phyloP scores from a whole-genome alignment of 2,329 filamentous ascomycete species.

The Huntiella bhutanensis region DNA sequence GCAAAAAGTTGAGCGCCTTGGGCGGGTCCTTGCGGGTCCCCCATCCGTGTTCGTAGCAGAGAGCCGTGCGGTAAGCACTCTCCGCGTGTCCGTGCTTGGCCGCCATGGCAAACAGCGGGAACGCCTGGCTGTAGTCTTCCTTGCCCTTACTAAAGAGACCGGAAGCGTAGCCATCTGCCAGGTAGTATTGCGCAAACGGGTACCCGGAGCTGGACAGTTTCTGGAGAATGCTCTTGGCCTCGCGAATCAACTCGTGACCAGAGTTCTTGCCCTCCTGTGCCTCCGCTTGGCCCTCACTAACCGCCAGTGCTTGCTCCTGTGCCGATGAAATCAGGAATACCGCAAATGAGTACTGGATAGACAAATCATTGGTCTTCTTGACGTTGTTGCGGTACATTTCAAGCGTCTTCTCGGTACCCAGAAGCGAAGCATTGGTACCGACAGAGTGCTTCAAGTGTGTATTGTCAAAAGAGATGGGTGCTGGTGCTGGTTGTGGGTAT shows the following conservation, averaged over 20 bases:
- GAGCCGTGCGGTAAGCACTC: conserved; percentile 76
- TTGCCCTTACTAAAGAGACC: conserved; percentile 91
- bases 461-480: conserved; percentile 59
- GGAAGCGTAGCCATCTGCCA: conserved; percentile 84
- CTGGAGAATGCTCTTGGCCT: conserved; percentile 79
- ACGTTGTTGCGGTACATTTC: conserved; percentile 96
- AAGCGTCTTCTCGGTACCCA: conserved; percentile 81
- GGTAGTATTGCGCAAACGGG: conserved; percentile 94
- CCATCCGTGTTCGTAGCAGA: conserved; percentile 98
- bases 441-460: conserved; percentile 59
- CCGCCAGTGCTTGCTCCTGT: conserved; percentile 50
- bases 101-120: conserved; percentile 78
- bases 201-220: conserved; percentile 73
- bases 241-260: conserved; percentile 54
- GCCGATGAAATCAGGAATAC: conserved; percentile 84
- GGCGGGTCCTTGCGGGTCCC: conserved; percentile 75
- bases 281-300: conserved; percentile 23
- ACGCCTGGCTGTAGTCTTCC: conserved; percentile 77
- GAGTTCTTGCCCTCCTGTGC: conserved; percentile 25
- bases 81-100: conserved; percentile 96
- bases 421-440: conserved; percentile 74
- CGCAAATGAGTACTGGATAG: conserved; percentile 90
- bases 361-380: conserved; percentile 84
- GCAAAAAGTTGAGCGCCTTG: conserved; percentile 86
- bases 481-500: conserved; percentile 58